A percentile compares a stretch with the other conserved stretches of the same genome.
Evolutionary conservation across 257 asterid genomes (phyloP).

Genomic region (Petunia axillaris): DNA sequence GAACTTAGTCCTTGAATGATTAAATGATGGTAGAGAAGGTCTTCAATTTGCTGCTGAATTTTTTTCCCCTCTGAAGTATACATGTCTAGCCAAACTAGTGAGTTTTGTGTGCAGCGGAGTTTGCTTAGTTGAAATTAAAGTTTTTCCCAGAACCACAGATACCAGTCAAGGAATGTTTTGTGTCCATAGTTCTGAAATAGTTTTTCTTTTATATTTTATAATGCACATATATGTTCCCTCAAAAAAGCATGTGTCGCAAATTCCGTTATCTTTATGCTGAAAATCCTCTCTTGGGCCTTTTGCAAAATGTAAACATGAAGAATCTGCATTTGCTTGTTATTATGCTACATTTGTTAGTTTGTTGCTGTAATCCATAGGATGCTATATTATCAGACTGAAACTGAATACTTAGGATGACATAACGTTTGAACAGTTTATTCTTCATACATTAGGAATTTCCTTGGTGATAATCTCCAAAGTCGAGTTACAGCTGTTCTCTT

Average conservation of each 20-base stretch:
- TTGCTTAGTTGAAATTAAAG: not conserved
- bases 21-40: not conserved
- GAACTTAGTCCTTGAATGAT: slow-evolving; percentile 3
- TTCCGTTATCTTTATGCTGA: slow-evolving; percentile 21
- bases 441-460: not conserved
- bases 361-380: not conserved
- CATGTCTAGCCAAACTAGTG: slow-evolving; percentile 15
- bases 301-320: slow-evolving; percentile 9
- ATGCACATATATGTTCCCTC: not conserved
- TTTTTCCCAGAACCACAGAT: slow-evolving; percentile 3
- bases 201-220: not conserved
- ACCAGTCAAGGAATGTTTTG: not conserved
- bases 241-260: not conserved
- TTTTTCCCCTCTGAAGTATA: slow-evolving; percentile 7
- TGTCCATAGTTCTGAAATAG: not conserved
- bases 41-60: not conserved
- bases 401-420: not conserved
- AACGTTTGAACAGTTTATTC: not conserved
- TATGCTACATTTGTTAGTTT: not conserved
- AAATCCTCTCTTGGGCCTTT: not conserved
- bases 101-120: not conserved
- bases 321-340: slow-evolving; percentile 12
- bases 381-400: not conserved
- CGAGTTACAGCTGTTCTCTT: not conserved
- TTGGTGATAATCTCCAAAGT: slow-evolving; percentile 14